phyloP scores from a whole-genome alignment of 768 basidiomycete species.

The Amanita phalloides region DNA sequence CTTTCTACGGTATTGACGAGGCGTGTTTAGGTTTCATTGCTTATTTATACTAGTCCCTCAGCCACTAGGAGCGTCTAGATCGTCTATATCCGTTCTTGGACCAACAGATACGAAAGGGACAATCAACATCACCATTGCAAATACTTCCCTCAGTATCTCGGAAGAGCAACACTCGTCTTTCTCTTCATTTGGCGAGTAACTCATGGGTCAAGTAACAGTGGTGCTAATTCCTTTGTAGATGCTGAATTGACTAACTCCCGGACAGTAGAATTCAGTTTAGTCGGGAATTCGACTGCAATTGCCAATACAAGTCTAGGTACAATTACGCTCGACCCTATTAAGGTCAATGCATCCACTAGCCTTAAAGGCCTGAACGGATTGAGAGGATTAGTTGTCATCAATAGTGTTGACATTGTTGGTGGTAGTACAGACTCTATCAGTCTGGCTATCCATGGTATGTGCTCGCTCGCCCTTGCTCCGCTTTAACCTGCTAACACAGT shows the following conservation, averaged over 20 bases:
- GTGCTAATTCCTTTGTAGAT: constrained; percentile 25
- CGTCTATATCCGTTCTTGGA: constrained; percentile 40
- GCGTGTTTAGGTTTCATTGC: too few relatives aligned
- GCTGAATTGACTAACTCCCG: constrained; percentile 40
- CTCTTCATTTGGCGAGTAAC: constrained; percentile 44
- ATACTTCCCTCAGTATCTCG: constrained; percentile 41
- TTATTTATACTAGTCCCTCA: constrained; percentile 13
- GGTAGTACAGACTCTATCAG: constrained; percentile 49
- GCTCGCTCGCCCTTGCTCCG: background rate
- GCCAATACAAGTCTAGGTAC: constrained; percentile 53
- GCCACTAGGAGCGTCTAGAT: constrained; percentile 57
- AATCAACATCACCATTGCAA: constrained; percentile 51
- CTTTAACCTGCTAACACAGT: background rate
- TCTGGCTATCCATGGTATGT: constrained; percentile 45
- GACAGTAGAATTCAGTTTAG: constrained; percentile 40
- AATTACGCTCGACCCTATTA: constrained; percentile 61
- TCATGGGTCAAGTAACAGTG: background rate
- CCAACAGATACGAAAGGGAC: constrained; percentile 46
- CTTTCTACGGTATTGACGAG: constrained; percentile 40
- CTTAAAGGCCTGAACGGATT: constrained; percentile 53
- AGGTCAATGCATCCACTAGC: constrained; percentile 55
- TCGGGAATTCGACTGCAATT: constrained; percentile 49
- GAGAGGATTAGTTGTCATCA: constrained; percentile 42
- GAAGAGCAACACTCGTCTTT: constrained; percentile 38
- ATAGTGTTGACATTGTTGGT: constrained; percentile 53